Base-by-base conservation (phyloP, 352 stramenopile genomes). In the Phytophthora boehmeriae region DNA sequence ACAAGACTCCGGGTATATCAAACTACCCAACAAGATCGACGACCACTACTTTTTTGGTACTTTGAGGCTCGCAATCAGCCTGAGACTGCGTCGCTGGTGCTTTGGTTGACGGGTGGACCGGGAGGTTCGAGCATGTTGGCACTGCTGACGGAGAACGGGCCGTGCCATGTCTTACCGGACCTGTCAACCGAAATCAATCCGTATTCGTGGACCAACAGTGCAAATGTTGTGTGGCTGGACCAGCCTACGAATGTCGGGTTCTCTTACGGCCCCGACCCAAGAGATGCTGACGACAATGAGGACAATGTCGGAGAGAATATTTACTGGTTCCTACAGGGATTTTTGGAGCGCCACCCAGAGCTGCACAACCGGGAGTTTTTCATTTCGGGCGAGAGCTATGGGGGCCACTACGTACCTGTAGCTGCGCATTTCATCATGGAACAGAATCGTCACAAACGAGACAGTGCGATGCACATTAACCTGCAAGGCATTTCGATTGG, bases 41-140 rank as follows among this genome's bases (percentile, higher is more conserved):
- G 75, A 83, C 43, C 51, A 86, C 36, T 89, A 89, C 61, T 89
- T 89, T 88, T 85, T 48, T 89, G 80, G 80, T 86, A 79, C 62
- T 82, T 80, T 43, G 72, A 86, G 59, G 85, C 80, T 35, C 69
- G 76, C 14, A 47, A 38, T 23, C 52, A 68, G 13, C 68, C 75
- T 2, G 45, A 45, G 1, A 83, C 35, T 1, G 80, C 83, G 53
- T 75, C 80, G 9, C 42, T 89, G 1, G 51, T 89, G 8, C 27
- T 89, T 13, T 89, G 79, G 77, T 60, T 89, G 49, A 78, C 75
- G 20, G 79, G 79, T 14, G 79, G 79, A 1, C 76, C 79, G 1
- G 79, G 74, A 28, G 77, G 63, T 25, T 82, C 66, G 13, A 80
- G 71, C 28, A 68, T 85, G 36, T 63, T 83, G 22, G 76, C 76